Base-by-base conservation (phyloP, 2,329 filamentous ascomycete genomes). In the Aspergillus costaricaensis region DNA sequence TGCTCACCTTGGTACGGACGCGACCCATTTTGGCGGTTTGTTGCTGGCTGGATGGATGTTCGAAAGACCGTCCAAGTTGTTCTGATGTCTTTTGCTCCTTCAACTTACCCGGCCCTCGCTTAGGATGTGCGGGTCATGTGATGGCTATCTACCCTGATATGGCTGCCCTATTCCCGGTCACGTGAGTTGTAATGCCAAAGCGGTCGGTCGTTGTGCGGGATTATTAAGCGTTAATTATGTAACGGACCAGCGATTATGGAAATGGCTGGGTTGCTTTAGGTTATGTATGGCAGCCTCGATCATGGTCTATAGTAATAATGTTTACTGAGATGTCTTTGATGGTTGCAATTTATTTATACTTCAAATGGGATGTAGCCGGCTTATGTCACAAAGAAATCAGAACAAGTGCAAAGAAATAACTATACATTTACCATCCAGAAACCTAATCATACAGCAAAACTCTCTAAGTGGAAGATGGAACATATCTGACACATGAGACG, bases 11-110 rank as follows among this genome's bases (percentile, higher is more conserved):
- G 65, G 78, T 80, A 65, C 78, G 75, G 72, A 80, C 78, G 75
- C 78, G 78, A 79, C 78, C 78, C 78, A 80, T 80, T 70, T 78
- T 80, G 77, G 75, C 77, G 76, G 71, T 74, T 36, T 66, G 69
- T 74, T 66, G 67, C 61, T 67, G 64, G 66, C 72, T 71, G 72
- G 68, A 69, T 62, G 68, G 66, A 70, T 73, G 68, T 72, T 72
- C 68, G 59, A 63, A 62, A 59, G 58, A 60, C 59, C 55, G 59
- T 41, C 41, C 21, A 30, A 50, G 52, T 50, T 41, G 50, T 38
- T 41, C 57, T 57, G 58, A 53, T 50, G 47, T 50, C 47, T 50
- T 27, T 30, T 27, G 15, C 27, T 50, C 21, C 32, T 55, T 44
- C 39, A 47, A 55, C 39, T 44, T 44, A 32, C 47, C 39, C 52